Evolutionary conservation across 2,329 filamentous ascomycete genomes (phyloP), one percentile per base, ranked within the genome.

Genomic region (Paracamarosporium sp.): DNA sequence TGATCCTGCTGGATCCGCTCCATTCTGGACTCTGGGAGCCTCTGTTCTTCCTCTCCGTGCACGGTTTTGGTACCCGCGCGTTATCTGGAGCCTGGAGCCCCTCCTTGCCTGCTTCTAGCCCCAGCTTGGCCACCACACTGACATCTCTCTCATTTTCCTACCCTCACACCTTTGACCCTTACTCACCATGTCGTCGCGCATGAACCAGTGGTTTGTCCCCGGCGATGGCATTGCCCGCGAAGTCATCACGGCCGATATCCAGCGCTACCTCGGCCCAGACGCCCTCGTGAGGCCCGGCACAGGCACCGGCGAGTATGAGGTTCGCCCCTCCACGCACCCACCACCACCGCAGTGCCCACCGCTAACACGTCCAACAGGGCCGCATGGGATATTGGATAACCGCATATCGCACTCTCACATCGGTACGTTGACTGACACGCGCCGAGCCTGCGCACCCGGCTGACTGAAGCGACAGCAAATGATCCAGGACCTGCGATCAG

Each of bases 211-310:
- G 81, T 83, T 82, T 67, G 76, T 81, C 62, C 76, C 77, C 13
- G 80, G 77, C 60, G 80, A 82, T 46, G 81, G 81, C 70, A 83
- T 83, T 66, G 78, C 80, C 56, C 71, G 81, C 67, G 78, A 82
- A 71, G 81, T 83, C 70, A 83, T 83, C 62, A 81, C 80, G 46
- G 80, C 80, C 63, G 81, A 83, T 71, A 83, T 83, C 64, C 80
- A 82, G 71, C 77, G 80, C 66, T 83, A 82, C 65, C 69, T 83
- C 55, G 81, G 81, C 52, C 79, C 79, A 60, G 81, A 83, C 74
- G 81, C 81, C 47, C 80, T 81, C 56, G 80, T 82, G 43, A 76
- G 78, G 65, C 81, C 81, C 38, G 81, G 81, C 47, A 63, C 71
- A 46, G 79, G 79, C 64, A 79, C 71, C 58, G 79, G 76, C 54